phyloP scores from a whole-genome alignment of 305 asterid genomes.

The Fraxinus greggii region DNA sequence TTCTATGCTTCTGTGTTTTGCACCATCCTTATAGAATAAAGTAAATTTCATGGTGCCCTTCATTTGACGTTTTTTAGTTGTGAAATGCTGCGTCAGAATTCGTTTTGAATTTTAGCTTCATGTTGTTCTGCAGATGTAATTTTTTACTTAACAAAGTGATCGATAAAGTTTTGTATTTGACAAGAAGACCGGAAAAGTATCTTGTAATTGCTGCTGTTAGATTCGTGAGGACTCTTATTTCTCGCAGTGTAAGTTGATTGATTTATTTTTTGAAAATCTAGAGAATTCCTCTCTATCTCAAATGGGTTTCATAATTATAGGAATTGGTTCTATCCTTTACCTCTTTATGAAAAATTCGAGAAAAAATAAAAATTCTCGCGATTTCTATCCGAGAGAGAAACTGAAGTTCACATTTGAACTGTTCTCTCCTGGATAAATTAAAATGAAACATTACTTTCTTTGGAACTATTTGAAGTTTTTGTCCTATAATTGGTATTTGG shows the following conservation, averaged over 20 bases:
- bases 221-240: conserved; percentile 77
- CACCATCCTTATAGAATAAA: conserved; percentile 95
- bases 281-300: not conserved
- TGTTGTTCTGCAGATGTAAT: conserved; percentile 61
- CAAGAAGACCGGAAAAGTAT: conserved; percentile 84
- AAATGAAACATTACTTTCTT: not conserved
- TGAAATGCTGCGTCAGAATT: conserved; percentile 14
- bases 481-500: not conserved
- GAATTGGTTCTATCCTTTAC: not conserved
- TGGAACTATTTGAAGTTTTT: not conserved
- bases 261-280: conserved; percentile 14
- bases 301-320: not conserved
- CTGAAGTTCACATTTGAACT: not conserved
- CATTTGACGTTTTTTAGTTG: conserved; percentile 17
- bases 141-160: conserved; percentile 84
- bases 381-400: not conserved
- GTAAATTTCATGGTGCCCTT: conserved; percentile 44
- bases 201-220: conserved; percentile 91
- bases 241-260: conserved; percentile 77
- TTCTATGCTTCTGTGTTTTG: conserved; percentile 89
- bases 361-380: not conserved
- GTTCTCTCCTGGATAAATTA: not conserved
- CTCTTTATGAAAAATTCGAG: not conserved
- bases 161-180: conserved; percentile 78
- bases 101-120: conserved; percentile 4